These are phyloP conservation scores for Debaryomyces coudertii DNA, from an alignment of 1,139 yeast species.

Conservation along the genomic window DNA sequence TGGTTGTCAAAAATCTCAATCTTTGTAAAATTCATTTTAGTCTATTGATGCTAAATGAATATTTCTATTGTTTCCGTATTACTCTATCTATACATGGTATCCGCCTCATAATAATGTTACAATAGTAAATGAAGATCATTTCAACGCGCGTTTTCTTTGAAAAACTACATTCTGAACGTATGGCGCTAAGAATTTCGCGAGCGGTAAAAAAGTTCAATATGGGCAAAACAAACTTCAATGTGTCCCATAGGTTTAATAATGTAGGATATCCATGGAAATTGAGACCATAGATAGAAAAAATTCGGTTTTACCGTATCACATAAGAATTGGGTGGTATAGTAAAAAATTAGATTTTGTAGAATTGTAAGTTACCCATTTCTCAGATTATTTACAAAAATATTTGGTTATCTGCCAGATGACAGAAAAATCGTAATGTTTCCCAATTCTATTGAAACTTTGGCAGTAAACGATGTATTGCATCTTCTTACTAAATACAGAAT, in stretches of 20 bases:
- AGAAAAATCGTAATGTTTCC: not conserved
- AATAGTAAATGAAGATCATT: not conserved
- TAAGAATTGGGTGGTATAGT: not conserved
- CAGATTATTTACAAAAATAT: not conserved
- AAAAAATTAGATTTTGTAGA: not conserved
- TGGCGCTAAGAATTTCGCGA: not conserved
- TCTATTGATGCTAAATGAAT: no score
- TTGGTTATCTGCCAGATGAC: not conserved
- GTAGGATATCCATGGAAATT: not conserved
- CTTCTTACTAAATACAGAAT: not conserved
- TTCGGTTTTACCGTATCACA: not conserved
- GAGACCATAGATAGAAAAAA: not conserved
- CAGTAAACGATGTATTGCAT: not conserved
- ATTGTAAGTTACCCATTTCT: not conserved
- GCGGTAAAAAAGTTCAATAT: not conserved
- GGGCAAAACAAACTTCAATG: not conserved
- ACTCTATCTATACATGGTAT: no score
- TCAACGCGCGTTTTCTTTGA: not conserved
- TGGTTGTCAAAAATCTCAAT: no score
- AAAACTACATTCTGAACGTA: not conserved
- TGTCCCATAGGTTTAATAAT: not conserved
- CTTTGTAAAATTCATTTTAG: no score
- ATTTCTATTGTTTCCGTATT: no score
- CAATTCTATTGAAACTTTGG: not conserved
- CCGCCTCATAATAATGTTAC: no score